A percentile compares a stretch with the other conserved stretches of the same genome.
Conservation (phyloP, 768 basidiomycete genomes). For the Lactifluus subvellereus region DNA sequence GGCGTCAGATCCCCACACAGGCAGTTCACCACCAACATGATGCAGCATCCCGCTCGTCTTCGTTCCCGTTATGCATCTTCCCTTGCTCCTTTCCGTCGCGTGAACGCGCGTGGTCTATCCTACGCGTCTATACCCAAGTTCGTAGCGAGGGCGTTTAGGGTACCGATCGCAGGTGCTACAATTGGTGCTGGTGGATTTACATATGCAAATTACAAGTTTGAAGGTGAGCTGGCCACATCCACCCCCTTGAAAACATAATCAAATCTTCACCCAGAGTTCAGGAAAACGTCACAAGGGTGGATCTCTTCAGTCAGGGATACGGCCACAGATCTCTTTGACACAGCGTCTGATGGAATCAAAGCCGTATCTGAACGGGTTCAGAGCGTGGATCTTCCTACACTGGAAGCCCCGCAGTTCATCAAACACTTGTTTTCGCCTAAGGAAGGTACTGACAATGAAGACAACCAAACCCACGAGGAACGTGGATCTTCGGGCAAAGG, state of each 20-base stretch:
- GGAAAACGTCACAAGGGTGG: conserved; percentile 63
- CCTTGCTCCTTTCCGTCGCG: conserved; percentile 47
- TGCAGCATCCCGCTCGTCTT: conserved; percentile 41
- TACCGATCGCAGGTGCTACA: conserved; percentile 84
- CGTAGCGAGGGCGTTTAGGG: conserved; percentile 78
- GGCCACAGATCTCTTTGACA: conserved; percentile 62
- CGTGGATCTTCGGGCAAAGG: conserved; percentile 37
- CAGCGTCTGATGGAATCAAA: conserved; percentile 65
- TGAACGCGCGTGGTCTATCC: conserved; percentile 72
- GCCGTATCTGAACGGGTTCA: conserved; percentile 54
- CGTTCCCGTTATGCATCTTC: conserved; percentile 45
- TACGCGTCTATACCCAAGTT: conserved; percentile 88
- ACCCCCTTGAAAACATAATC: neutral
- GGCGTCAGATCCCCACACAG: conserved; percentile 45
- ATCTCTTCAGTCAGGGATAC: conserved; percentile 59
- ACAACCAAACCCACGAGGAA: conserved; percentile 34
- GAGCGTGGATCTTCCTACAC: conserved; percentile 48
- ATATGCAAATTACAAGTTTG: conserved; percentile 95
- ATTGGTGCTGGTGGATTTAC: conserved; percentile 88
- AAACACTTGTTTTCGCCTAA: conserved; percentile 50
- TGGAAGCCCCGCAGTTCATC: conserved; percentile 61
- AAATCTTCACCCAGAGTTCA: conserved; percentile 47
- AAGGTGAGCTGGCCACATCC: conserved; percentile 50
- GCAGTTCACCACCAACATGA: conserved; percentile 52
- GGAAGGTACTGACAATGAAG: conserved; percentile 22